Evolutionary conservation across 2,329 filamentous ascomycete species (phyloP), one percentile per base, ranked within the genome.

Genomic region (Ophiocordyceps unilateralis): DNA sequence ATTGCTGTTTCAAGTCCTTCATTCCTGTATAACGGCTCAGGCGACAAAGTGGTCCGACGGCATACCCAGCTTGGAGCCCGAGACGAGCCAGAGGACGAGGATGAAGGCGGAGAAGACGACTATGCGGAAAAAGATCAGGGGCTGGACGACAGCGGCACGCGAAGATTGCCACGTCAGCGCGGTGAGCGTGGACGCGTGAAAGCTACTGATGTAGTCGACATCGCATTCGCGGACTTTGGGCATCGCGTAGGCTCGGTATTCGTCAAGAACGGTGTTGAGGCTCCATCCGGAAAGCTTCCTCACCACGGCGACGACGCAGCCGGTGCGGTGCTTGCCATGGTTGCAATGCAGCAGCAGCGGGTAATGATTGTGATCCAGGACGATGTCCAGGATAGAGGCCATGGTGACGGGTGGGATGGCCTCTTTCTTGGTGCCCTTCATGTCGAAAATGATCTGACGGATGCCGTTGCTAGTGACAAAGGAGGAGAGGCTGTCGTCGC

Each of bases 281-380:
- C 76, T 65, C 78, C 83, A 84, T 14, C 81, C 76, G 14, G 76
- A 72, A 12, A 83, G 62, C 56, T 83, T 84, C 48, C 87, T 78
- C 48, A 93, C 71, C 45, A 83, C 78, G 17, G 78, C 88, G 41
- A 88, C 73, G n/a, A 91, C 81, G 55, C 87, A 94, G 20, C 88
- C 88, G 17, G 88, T 94, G 45, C 88, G 81, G 56, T 95, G 88
- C 72, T 84, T 91, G 56, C 88, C 88, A 51, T 93, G 88, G 57
- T 94, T 95, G 70, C 88, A 95, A 60, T 95, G 88, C 40, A 95
- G 73, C 34, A 94, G 69, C 11, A 95, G 61, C 0, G 88, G 88
- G 50, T 91, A 78, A 48, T 93, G 86, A 28, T 68, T 62, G 41
- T 71, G 71, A 54, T 93, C 74, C 43, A 89, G 68, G 36, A 89